A percentile compares a stretch with the other conserved stretches of the same genome.
Evolutionary conservation across 1,284 basidiomycete genomes (phyloP).

Genomic region (Cystobasidium sp.): DNA sequence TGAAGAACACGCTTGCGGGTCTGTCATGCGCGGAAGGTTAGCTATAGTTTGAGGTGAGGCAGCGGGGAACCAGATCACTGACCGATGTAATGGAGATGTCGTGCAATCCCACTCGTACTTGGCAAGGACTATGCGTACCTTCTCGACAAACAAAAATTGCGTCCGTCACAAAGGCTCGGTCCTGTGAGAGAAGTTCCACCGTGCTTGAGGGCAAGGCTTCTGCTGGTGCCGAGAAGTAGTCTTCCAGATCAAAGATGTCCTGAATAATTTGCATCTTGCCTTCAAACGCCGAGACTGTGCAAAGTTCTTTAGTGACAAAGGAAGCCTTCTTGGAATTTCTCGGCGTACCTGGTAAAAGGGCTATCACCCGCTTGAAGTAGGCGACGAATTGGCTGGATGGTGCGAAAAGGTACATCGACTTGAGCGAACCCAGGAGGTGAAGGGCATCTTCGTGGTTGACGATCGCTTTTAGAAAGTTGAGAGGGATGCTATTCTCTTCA

Average conservation of each 20-base stretch:
- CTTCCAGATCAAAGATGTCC: constrained; percentile 33
- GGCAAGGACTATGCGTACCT: background rate
- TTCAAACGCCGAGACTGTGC: constrained; percentile 2
- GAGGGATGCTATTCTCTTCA: constrained; percentile 13
- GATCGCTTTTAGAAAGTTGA: background rate
- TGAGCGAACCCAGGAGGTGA: background rate
- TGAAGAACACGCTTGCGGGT: constrained; percentile 2
- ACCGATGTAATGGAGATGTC: constrained; percentile 1
- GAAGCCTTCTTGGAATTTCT: too few relatives aligned
- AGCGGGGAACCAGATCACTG: background rate
- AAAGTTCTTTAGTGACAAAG: background rate
- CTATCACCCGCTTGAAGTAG: constrained; percentile 10
- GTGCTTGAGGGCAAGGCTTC: constrained; percentile 8
- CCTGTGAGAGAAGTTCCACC: background rate
- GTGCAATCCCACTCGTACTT: background rate
- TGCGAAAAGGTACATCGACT: constrained; percentile 7
- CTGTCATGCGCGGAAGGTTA: background rate
- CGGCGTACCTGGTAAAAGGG: constrained; percentile 1
- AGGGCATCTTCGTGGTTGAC: background rate
- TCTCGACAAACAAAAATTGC: constrained; percentile 14
- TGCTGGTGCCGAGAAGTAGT: constrained; percentile 15
- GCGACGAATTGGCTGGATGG: constrained; percentile 16
- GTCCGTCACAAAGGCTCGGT: background rate
- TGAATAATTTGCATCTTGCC: constrained; percentile 16
- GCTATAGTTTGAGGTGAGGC: background rate